A percentile compares a stretch with the other conserved stretches of the same genome.
These are phyloP conservation scores for Tetradesmus lagerheimii DNA, from an alignment of 139 green algal genomes.

Conservation along the genomic window DNA sequence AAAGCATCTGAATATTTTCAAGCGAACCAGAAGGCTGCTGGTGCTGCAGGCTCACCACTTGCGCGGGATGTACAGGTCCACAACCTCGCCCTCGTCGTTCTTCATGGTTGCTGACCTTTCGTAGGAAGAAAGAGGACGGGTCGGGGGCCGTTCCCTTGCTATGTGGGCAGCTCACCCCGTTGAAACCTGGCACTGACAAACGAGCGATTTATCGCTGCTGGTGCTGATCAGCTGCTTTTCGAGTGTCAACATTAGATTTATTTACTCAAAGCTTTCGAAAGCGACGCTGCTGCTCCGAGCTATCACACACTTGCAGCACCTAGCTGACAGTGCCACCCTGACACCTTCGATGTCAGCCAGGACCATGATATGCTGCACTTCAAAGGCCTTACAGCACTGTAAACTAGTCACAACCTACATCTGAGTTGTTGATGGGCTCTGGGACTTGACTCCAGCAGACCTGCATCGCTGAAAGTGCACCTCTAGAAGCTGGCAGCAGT, in stretches of 20 bases:
- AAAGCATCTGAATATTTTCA: neutral
- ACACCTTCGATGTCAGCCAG: no score
- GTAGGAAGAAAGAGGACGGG: neutral
- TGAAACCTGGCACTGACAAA: constrained; percentile 1
- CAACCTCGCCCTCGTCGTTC: constrained; percentile 68
- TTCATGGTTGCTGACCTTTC: constrained; percentile 23
- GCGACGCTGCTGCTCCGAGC: neutral
- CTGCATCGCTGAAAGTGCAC: no score
- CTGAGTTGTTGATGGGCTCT: no score
- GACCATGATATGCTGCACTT: no score
- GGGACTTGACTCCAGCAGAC: no score
- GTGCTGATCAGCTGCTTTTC: no score
- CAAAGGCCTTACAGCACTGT: no score
- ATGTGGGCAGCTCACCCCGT: neutral
- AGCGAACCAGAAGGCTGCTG: neutral
- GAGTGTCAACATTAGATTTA: no score
- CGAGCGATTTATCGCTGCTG: neutral
- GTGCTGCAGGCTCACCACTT: constrained; percentile 90
- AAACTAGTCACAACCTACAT: no score
- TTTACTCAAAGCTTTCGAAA: no score
- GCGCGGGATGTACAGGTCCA: constrained; percentile 99
- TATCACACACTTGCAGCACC: neutral
- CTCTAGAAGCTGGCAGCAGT: no score
- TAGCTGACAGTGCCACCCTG: neutral
- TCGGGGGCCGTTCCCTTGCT: neutral